phyloP scores from a whole-genome alignment of 345 rosid genomes.

The Carallia pectinifolia region DNA sequence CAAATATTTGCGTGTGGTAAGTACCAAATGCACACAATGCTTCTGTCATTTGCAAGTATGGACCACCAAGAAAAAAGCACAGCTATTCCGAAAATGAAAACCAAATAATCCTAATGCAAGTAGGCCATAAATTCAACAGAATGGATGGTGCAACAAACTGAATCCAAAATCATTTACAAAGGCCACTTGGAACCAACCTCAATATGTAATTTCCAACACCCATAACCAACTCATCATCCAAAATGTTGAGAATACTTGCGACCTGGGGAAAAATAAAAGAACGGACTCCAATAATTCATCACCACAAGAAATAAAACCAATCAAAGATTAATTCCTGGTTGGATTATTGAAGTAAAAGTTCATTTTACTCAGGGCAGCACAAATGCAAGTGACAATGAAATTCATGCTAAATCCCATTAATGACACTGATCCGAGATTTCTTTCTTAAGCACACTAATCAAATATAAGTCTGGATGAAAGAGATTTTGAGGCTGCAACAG shows the following conservation, averaged over 20 bases:
- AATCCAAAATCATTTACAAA: not conserved
- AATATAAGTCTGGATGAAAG: too few species aligned
- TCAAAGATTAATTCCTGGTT: not conserved
- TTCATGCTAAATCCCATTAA: not conserved
- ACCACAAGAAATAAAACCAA: not conserved
- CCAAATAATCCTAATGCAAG: not conserved
- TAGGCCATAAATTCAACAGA: not conserved
- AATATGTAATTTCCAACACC: slow-evolving; percentile 81
- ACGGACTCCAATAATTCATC: too few species aligned
- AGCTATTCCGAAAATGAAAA: too few species aligned
- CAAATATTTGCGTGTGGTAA: not conserved
- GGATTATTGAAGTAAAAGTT: not conserved
- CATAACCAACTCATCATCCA: slow-evolving; percentile 69
- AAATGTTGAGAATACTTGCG: slow-evolving; percentile 78
- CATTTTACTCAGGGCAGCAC: not conserved
- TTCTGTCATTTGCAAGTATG: not conserved
- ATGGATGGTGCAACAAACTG: not conserved
- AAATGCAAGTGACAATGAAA: too few species aligned
- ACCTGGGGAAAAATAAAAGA: slow-evolving; percentile 42
- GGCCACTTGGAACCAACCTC: slow-evolving; percentile 48
- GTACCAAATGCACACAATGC: not conserved
- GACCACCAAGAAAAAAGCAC: not conserved
- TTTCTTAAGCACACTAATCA: not conserved
- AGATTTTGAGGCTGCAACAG: not conserved
- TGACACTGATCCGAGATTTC: not conserved